Evolutionary conservation across 257 asterid genomes (phyloP).

Genomic region (Plantago ovata): DNA sequence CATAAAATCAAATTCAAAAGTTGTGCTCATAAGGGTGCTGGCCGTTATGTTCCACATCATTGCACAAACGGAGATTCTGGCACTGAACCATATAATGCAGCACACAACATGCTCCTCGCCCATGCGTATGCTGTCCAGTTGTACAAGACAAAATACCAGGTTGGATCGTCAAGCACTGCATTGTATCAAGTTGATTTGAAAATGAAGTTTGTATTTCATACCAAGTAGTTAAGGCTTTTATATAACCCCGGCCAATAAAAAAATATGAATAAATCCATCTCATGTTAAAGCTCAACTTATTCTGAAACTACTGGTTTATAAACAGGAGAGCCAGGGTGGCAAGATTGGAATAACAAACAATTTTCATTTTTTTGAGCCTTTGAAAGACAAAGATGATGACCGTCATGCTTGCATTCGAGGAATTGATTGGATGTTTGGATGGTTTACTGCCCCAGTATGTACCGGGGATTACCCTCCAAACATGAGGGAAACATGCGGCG

Average conservation of each 20-base stretch:
- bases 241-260: too few species aligned
- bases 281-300: too few species aligned
- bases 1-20: too few species aligned
- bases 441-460: slow-evolving; percentile 28
- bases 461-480: slow-evolving; percentile 27
- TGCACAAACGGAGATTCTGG: slow-evolving; percentile 24
- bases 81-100: slow-evolving; percentile 31
- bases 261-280: too few species aligned
- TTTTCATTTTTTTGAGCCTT: slow-evolving; percentile 15
- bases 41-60: not conserved
- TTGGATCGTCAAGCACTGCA: too few species aligned
- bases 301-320: not conserved
- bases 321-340: slow-evolving; percentile 24
- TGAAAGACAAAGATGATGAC: not conserved
- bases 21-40: too few species aligned
- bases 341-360: slow-evolving; percentile 17
- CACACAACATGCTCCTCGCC: slow-evolving; percentile 31
- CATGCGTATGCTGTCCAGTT: slow-evolving; percentile 29
- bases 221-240: too few species aligned
- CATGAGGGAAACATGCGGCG: slow-evolving; percentile 19
- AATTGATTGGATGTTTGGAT: slow-evolving; percentile 24
- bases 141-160: slow-evolving; percentile 25
- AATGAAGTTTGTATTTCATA: too few species aligned
- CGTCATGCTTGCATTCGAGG: slow-evolving; percentile 17
- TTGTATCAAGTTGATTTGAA: too few species aligned